Percentiles rank a stretch among this genome's conserved stretches.
These are phyloP conservation scores for Stylonectria norvegica DNA, from an alignment of 2,329 filamentous ascomycete genomes.

Conservation along the genomic window DNA sequence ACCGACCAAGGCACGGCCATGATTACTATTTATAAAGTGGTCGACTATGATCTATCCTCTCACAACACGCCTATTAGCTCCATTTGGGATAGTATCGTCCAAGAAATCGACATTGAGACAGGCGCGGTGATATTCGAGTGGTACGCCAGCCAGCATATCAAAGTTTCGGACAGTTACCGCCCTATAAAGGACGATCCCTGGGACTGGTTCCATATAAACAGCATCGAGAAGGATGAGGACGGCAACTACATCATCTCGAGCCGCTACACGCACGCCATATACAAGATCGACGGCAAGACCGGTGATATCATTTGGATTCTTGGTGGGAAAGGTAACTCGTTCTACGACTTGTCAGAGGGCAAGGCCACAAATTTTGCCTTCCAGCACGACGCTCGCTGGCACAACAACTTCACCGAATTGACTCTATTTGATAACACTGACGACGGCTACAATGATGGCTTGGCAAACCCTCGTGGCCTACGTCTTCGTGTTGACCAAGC, in stretches of 20 bases:
- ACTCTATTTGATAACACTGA: slow-evolving; percentile 52
- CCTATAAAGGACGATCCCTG: slow-evolving; percentile 16
- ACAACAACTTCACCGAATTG: slow-evolving; percentile 39
- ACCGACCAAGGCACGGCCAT: slow-evolving; percentile 36
- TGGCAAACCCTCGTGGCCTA: slow-evolving; percentile 27
- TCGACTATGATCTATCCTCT: slow-evolving; percentile 35
- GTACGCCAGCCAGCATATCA: slow-evolving; percentile 31
- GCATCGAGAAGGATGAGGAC: slow-evolving; percentile 31
- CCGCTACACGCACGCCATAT: not conserved
- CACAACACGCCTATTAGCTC: slow-evolving; percentile 4
- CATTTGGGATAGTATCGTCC: slow-evolving; percentile 30
- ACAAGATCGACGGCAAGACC: slow-evolving; percentile 34
- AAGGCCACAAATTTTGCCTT: slow-evolving; percentile 41
- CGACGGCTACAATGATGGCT: slow-evolving; percentile 36
- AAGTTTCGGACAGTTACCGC: slow-evolving; percentile 15
- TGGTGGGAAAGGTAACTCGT: slow-evolving; percentile 44
- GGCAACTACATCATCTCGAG: slow-evolving; percentile 15
- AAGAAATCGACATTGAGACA: slow-evolving; percentile 36
- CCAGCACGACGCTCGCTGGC: slow-evolving; percentile 49
- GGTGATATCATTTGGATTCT: slow-evolving; percentile 50
- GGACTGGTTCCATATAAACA: slow-evolving; percentile 26
- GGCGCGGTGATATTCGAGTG: slow-evolving; percentile 36
- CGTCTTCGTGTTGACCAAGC: slow-evolving; percentile 6
- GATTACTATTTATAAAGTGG: slow-evolving; percentile 35
- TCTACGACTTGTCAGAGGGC: slow-evolving; percentile 26